Conservation (phyloP, 2,329 filamentous ascomycete genomes). For the Zarea fungicola region DNA sequence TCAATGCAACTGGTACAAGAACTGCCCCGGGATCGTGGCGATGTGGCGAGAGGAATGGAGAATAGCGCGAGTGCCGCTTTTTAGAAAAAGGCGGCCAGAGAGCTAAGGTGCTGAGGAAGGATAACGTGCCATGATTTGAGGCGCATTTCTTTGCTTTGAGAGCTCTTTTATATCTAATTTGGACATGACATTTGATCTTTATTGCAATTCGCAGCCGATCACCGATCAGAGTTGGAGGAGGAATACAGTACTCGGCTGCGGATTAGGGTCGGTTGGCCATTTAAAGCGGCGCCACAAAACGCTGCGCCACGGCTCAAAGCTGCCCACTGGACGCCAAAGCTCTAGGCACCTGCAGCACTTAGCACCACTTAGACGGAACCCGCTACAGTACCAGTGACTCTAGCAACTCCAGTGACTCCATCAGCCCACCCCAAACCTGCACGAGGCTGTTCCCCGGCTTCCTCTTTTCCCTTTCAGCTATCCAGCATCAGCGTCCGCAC, state of each 20-base stretch:
- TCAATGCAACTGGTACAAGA: too few species aligned
- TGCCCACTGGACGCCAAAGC: neutral
- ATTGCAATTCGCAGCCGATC: too few species aligned
- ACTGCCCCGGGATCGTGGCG: conserved; percentile 6
- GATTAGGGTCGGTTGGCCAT: too few species aligned
- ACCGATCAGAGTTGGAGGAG: too few species aligned
- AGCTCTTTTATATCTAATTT: too few species aligned
- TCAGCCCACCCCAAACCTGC: conserved; percentile 12
- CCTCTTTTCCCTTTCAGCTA: conserved; percentile 7
- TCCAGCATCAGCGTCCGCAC: conserved; percentile 1
- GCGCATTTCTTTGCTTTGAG: too few species aligned
- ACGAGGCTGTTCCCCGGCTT: conserved; percentile 10
- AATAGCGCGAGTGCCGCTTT: conserved; percentile 9
- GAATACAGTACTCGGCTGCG: too few species aligned
- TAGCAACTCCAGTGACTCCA: conserved; percentile 11
- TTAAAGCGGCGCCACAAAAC: conserved; percentile 6
- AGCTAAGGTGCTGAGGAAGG: too few species aligned
- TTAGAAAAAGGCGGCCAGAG: neutral
- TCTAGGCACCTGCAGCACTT: conserved; percentile 1
- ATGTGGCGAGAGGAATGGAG: neutral
- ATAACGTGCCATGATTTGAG: too few species aligned
- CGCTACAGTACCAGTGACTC: neutral
- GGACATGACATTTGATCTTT: too few species aligned
- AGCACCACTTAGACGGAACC: neutral
- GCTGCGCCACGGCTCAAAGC: neutral